These are phyloP conservation scores for Agaricus sinodeliciosus DNA, from an alignment of 768 basidiomycete species.

Conservation along the genomic window DNA sequence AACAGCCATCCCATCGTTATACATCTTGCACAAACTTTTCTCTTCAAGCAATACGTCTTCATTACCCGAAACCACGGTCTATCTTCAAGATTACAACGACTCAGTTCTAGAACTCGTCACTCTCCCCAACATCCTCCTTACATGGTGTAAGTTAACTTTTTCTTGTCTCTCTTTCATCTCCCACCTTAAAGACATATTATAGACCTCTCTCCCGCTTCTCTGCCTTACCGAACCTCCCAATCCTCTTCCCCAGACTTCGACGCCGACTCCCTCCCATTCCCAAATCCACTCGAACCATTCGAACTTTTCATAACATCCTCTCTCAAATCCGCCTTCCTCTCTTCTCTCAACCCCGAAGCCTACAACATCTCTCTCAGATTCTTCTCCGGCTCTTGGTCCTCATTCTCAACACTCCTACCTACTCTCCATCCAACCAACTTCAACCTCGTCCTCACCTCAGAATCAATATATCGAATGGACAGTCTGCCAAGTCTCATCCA, in stretches of 20 bases:
- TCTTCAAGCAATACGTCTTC: conserved; percentile 16
- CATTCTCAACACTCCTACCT: conserved; percentile 31
- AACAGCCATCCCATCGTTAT: conserved; percentile 79
- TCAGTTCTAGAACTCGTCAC: conserved; percentile 77
- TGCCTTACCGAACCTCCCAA: conserved; percentile 31
- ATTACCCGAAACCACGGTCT: conserved; percentile 41
- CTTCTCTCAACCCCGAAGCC: conserved; percentile 36
- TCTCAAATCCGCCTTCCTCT: conserved; percentile 58
- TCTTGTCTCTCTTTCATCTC: background rate
- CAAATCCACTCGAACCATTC: conserved; percentile 28
- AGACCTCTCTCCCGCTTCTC: conserved; percentile 62
- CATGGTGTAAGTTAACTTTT: conserved; percentile 62
- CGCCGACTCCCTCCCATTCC: conserved; percentile 13
- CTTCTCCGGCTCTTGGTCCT: conserved; percentile 76
- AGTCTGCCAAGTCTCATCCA: conserved; percentile 56
- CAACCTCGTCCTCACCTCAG: conserved; percentile 79
- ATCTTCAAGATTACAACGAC: conserved; percentile 89
- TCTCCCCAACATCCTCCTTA: conserved; percentile 68
- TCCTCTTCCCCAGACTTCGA: conserved; percentile 20
- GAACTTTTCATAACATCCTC: conserved; percentile 62
- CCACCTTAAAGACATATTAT: conserved; percentile 1
- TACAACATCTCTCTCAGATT: conserved; percentile 61
- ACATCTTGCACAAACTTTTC: conserved; percentile 60
- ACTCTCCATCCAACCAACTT: conserved; percentile 34
- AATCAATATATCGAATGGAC: conserved; percentile 81